These are phyloP conservation scores for Ogataea paradorogensis DNA, from an alignment of 805 yeast genomes.

Conservation along the genomic window DNA sequence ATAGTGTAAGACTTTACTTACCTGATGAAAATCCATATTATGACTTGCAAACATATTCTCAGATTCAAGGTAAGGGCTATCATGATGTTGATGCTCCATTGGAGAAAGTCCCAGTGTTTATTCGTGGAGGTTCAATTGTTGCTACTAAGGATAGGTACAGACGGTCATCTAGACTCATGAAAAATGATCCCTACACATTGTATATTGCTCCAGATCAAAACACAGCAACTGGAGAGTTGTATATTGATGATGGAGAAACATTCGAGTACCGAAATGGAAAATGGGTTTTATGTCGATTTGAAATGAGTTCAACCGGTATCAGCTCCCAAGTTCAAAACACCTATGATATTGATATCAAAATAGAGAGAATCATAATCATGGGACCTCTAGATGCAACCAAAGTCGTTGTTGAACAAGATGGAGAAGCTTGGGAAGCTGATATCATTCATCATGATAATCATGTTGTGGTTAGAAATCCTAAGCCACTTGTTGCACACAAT, in stretches of 20 bases:
- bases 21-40: conserved; percentile 59
- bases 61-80: conserved; percentile 37
- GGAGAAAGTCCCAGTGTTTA: conserved; percentile 63
- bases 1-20: conserved; percentile 41
- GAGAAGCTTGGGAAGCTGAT: conserved; percentile 35
- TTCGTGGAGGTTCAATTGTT: conserved; percentile 77
- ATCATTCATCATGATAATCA: conserved; percentile 21
- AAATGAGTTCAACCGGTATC: conserved; percentile 35
- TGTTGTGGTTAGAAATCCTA: conserved; percentile 47
- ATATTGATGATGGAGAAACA: conserved; percentile 84
- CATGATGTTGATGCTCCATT: conserved; percentile 44
- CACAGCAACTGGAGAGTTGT: conserved; percentile 54
- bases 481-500: conserved; percentile 39
- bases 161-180: conserved; percentile 75
- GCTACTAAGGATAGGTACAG: conserved; percentile 70
- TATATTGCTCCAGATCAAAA: conserved; percentile 52
- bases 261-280: conserved; percentile 55
- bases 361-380: conserved; percentile 57
- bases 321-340: conserved; percentile 28
- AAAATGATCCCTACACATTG: conserved; percentile 75
- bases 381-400: conserved; percentile 27
- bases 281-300: conserved; percentile 43
- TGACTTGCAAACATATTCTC: conserved; percentile 42
- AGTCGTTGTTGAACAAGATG: conserved; percentile 38
- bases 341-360: conserved; percentile 32